phyloP scores from a whole-genome alignment of 2,329 filamentous ascomycete species.

The Nothomitra cinnamomea region DNA sequence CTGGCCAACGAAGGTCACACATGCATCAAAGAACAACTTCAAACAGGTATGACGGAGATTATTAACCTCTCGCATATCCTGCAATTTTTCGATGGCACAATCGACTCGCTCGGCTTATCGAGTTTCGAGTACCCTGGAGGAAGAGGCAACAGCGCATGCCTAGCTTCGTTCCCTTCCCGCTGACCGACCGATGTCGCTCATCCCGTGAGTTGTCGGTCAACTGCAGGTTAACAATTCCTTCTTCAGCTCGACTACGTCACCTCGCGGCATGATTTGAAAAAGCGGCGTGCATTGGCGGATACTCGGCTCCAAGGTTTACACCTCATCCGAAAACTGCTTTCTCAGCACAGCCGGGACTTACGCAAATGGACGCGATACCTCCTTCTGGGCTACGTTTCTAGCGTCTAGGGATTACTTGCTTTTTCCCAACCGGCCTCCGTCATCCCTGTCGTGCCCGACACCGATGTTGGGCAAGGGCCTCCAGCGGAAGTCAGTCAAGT shows the following conservation, averaged over 20 bases:
- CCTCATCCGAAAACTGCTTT: background rate
- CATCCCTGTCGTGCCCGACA: too few species aligned
- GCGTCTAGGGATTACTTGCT: too few species aligned
- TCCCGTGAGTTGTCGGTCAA: background rate
- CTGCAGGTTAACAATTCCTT: background rate
- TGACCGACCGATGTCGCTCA: background rate
- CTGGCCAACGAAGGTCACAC: too few species aligned
- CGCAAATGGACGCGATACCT: too few species aligned
- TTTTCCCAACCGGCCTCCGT: too few species aligned
- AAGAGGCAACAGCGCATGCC: background rate
- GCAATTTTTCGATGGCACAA: background rate
- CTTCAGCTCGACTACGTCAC: background rate
- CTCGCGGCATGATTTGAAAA: background rate
- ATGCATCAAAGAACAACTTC: too few species aligned
- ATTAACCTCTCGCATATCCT: background rate
- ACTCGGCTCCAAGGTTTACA: background rate
- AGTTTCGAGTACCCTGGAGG: too few species aligned
- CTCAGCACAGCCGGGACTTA: background rate
- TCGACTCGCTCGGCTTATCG: too few species aligned
- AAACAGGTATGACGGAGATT: background rate
- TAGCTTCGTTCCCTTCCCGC: background rate
- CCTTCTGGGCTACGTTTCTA: too few species aligned
- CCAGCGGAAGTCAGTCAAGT: too few species aligned
- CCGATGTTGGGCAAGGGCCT: too few species aligned
- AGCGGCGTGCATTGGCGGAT: background rate